A percentile compares a stretch with the other conserved stretches of the same genome.
These are phyloP conservation scores for Hylodesmum podocarpum DNA, from an alignment of 306 rosid genomes.

Conservation along the genomic window DNA sequence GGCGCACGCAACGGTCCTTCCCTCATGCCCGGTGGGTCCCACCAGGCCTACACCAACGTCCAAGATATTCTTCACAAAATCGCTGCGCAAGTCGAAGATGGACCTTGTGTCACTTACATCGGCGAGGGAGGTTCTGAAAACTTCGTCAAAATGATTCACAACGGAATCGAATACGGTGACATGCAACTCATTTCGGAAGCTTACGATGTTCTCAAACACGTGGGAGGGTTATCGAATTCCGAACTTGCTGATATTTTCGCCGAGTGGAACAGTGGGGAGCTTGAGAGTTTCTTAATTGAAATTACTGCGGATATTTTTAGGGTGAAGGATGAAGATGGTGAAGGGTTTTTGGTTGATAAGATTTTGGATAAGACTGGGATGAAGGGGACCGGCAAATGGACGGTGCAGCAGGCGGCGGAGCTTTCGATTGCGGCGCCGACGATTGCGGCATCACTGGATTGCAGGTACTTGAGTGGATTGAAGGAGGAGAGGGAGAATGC, in stretches of 20 bases:
- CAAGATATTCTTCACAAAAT: conserved; percentile 67
- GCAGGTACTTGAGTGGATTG: conserved; percentile 80
- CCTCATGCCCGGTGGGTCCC: conserved; percentile 88
- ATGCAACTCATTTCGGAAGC: conserved; percentile 96
- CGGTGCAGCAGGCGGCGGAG: conserved; percentile 96
- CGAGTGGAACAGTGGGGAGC: conserved; percentile 88
- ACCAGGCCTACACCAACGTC: conserved; percentile 59
- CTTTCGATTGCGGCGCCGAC: conserved; percentile 87
- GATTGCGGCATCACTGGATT: conserved; percentile 86
- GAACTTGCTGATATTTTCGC: conserved; percentile 67
- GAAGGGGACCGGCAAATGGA: conserved; percentile 98
- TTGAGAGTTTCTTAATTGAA: conserved; percentile 83
- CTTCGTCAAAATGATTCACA: conserved; percentile 93
- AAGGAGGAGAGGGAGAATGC: conserved; percentile 95
- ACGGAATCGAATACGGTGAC: conserved; percentile 90
- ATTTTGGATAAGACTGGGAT: conserved; percentile 91
- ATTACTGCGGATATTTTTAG: conserved; percentile 86
- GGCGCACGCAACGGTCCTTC: conserved; percentile 92
- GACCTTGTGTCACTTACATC: conserved; percentile 84
- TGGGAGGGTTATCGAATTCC: conserved; percentile 66
- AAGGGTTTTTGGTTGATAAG: conserved; percentile 82
- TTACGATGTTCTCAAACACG: conserved; percentile 79
- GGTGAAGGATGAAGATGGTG: conserved; percentile 69
- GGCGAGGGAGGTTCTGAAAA: conserved; percentile 93
- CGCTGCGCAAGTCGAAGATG: conserved; percentile 94